Conservation (phyloP, 192 early-diverging fungal species). For the Backusella australiensis region DNA sequence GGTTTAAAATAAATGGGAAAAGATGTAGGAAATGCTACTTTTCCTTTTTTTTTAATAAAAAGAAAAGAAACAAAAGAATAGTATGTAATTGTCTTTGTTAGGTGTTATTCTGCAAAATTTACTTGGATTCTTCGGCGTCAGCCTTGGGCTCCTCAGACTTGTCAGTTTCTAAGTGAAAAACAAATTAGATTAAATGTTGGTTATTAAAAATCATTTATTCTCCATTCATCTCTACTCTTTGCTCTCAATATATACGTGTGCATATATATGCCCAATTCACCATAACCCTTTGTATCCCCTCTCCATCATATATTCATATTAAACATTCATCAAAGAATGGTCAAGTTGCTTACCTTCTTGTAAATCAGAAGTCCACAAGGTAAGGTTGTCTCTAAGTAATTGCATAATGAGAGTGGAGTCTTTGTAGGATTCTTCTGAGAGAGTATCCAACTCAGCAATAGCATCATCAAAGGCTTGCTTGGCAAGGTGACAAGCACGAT, state of each 20-base stretch:
- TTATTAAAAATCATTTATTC: constrained; percentile 53
- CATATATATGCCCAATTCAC: constrained; percentile 91
- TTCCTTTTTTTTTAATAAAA: not conserved
- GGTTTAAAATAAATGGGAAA: not conserved
- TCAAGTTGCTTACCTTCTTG: constrained; percentile 65
- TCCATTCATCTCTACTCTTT: not conserved
- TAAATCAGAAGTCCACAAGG: constrained; percentile 98
- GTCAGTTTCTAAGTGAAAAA: constrained; percentile 18
- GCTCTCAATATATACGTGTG: constrained; percentile 38
- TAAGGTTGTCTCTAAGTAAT: constrained; percentile 97
- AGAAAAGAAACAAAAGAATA: not conserved
- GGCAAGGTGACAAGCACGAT: constrained; percentile 94
- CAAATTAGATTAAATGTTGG: constrained; percentile 65
- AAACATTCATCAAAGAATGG: constrained; percentile 85
- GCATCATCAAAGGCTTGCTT: constrained; percentile 98
- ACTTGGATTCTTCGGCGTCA: constrained; percentile 19
- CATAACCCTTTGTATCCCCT: not conserved
- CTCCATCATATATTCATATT: constrained; percentile 54
- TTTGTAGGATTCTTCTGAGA: constrained; percentile 99
- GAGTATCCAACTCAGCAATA: constrained; percentile 97
- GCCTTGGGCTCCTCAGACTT: constrained; percentile 23
- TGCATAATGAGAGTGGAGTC: constrained; percentile 99
- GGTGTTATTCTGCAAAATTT: not conserved
- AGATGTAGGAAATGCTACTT: not conserved
- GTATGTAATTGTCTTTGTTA: not conserved